phyloP scores from a whole-genome alignment of 2,329 filamentous ascomycete genomes.

The Arthrobotrys pseudoclavata region DNA sequence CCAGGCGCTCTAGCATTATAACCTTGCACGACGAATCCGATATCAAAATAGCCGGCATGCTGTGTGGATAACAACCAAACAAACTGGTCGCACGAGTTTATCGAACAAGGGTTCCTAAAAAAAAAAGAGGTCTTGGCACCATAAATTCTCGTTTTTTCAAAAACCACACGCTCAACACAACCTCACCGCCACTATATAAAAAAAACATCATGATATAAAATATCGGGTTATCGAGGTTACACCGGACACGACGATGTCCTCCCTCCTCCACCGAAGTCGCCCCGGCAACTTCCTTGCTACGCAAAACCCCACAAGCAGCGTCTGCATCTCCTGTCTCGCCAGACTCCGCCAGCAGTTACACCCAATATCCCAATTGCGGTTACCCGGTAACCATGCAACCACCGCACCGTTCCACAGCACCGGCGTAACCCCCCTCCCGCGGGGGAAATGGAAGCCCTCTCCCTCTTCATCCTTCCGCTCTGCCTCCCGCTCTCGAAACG shows the following conservation, averaged over 20 bases:
- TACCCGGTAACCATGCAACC: slow-evolving; percentile 35
- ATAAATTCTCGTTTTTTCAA: slow-evolving; percentile 6
- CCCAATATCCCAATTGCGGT: background rate
- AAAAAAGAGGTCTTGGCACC: slow-evolving; percentile 14
- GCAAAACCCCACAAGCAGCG: slow-evolving; percentile 6
- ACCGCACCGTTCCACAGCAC: slow-evolving; percentile 30
- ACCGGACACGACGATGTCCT: slow-evolving; percentile 10
- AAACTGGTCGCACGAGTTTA: background rate
- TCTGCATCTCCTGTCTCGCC: slow-evolving; percentile 55
- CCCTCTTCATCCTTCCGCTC: background rate
- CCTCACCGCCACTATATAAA: background rate
- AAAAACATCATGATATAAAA: background rate
- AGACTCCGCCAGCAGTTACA: slow-evolving; percentile 23
- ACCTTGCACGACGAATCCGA: background rate
- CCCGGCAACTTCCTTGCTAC: slow-evolving; percentile 38
- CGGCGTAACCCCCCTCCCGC: background rate
- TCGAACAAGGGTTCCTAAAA: background rate
- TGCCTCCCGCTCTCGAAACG: slow-evolving; percentile 5
- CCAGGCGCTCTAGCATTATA: background rate
- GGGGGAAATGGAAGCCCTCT: background rate
- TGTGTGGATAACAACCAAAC: slow-evolving; percentile 21
- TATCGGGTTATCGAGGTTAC: background rate
- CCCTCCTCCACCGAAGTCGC: slow-evolving; percentile 43
- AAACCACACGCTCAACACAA: slow-evolving; percentile 57
- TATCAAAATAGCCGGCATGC: slow-evolving; percentile 50